Conservation (phyloP, 2,329 filamentous ascomycete species). For the Paraphoma chrysanthemicola region DNA sequence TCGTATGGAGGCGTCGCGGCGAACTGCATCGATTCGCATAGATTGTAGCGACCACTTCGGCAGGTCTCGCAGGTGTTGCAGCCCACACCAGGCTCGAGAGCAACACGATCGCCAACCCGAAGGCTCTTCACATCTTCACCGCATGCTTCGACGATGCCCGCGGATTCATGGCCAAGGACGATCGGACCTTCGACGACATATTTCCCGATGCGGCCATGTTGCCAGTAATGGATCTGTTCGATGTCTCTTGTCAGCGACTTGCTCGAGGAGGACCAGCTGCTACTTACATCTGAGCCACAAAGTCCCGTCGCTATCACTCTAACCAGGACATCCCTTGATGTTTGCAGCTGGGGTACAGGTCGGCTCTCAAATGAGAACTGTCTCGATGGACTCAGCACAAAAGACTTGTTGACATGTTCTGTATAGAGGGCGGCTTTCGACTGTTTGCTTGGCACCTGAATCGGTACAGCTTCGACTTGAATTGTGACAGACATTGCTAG, state of each 20-base stretch:
- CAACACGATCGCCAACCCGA: slow-evolving; percentile 28
- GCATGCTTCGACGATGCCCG: slow-evolving; percentile 21
- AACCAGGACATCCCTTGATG: slow-evolving; percentile 75
- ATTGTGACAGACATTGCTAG: not conserved
- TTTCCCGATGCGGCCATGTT: slow-evolving; percentile 22
- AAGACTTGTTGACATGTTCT: slow-evolving; percentile 5
- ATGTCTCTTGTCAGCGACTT: not conserved
- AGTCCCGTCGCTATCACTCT: slow-evolving; percentile 82
- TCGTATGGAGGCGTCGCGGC: slow-evolving; percentile 26
- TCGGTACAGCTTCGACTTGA: not conserved
- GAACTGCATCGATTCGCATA: slow-evolving; percentile 27
- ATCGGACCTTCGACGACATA: slow-evolving; percentile 23
- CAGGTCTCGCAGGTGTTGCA: slow-evolving; percentile 22
- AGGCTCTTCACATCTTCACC: slow-evolving; percentile 26
- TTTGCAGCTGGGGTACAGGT: slow-evolving; percentile 68
- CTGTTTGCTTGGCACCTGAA: not conserved
- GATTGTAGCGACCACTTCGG: slow-evolving; percentile 21
- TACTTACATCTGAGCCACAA: slow-evolving; percentile 69
- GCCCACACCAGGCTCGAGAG: slow-evolving; percentile 31
- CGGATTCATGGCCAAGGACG: slow-evolving; percentile 32
- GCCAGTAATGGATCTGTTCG: slow-evolving; percentile 52
- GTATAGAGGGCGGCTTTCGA: not conserved
- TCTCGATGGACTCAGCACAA: slow-evolving; percentile 9
- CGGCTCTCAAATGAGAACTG: slow-evolving; percentile 66
- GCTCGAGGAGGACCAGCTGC: not conserved